phyloP scores from a whole-genome alignment of 441 rosid species.

The Populus hybrid region DNA sequence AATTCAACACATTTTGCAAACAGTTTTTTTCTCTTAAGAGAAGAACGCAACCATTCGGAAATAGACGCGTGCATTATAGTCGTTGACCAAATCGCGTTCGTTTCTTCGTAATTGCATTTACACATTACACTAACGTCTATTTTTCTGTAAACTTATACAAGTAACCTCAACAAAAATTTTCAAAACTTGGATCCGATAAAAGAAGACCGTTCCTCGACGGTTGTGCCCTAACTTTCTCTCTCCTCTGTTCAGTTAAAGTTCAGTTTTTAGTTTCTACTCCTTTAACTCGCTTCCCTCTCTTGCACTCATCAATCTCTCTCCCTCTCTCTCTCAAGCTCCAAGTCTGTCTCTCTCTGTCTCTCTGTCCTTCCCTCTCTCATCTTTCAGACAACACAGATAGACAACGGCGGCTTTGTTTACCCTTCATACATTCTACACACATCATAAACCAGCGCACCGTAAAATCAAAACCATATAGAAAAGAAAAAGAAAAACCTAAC shows the following conservation, averaged over 20 bases:
- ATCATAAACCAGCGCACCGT: conserved; percentile 12
- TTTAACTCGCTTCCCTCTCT: conserved; percentile 13
- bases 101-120: too few species aligned
- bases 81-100: not conserved
- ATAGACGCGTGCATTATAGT: not conserved
- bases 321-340: too few species aligned
- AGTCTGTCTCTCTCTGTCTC: too few species aligned
- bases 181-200: conserved; percentile 26
- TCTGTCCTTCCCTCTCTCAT: not conserved
- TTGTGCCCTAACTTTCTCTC: conserved; percentile 25
- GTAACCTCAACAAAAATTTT: not conserved
- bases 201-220: conserved; percentile 80
- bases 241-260: not conserved
- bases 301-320: not conserved
- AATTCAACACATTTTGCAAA: too few species aligned
- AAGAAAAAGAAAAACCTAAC: not conserved
- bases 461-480: not conserved
- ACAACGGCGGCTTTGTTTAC: conserved; percentile 29
- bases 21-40: too few species aligned
- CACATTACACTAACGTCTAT: not conserved
- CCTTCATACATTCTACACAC: not conserved
- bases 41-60: not conserved
- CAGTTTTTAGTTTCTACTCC: too few species aligned
- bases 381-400: conserved; percentile 21
- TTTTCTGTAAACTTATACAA: too few species aligned